phyloP scores from a whole-genome alignment of 2,329 filamentous ascomycete species.

The Mycosphaerella arachidis region DNA sequence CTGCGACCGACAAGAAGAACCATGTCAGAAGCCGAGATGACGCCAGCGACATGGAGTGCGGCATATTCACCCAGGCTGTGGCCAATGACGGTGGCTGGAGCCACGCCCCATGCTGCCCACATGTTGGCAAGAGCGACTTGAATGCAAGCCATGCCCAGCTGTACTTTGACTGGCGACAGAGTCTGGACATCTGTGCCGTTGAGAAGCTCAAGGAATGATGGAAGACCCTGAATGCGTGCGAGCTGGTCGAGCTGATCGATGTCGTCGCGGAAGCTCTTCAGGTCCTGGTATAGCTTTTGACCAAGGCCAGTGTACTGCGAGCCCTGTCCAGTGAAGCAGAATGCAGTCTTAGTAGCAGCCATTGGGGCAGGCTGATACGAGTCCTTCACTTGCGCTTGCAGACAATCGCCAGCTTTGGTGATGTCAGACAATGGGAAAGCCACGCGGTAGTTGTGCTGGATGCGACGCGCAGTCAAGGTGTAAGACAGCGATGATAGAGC shows the following conservation, averaged over 20 bases:
- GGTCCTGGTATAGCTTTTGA: slow-evolving; percentile 47
- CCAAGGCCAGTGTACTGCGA: slow-evolving; percentile 51
- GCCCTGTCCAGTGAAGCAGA: slow-evolving; percentile 51
- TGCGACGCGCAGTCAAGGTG: slow-evolving; percentile 50
- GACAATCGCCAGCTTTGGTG: slow-evolving; percentile 42
- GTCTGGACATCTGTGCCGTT: slow-evolving; percentile 47
- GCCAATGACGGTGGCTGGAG: slow-evolving; percentile 50
- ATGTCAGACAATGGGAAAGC: slow-evolving; percentile 46
- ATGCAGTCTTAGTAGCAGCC: slow-evolving; percentile 48
- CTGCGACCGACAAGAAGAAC: slow-evolving; percentile 67
- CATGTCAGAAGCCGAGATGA: slow-evolving; percentile 65
- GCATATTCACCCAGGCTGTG: slow-evolving; percentile 70
- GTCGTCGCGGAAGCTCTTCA: slow-evolving; percentile 46
- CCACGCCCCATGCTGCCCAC: slow-evolving; percentile 52
- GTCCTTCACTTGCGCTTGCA: slow-evolving; percentile 47
- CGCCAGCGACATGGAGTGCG: slow-evolving; percentile 65
- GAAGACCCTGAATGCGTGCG: slow-evolving; percentile 43
- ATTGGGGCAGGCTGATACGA: slow-evolving; percentile 51
- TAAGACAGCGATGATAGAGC: slow-evolving; percentile 49
- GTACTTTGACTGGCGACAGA: slow-evolving; percentile 49
- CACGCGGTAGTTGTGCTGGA: slow-evolving; percentile 51
- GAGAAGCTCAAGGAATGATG: slow-evolving; percentile 48
- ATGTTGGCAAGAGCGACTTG: slow-evolving; percentile 51
- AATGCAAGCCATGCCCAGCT: slow-evolving; percentile 51
- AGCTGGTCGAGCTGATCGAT: slow-evolving; percentile 48